Evolutionary conservation across 805 yeast species (phyloP).

Genomic region (Clavispora asparagi): DNA sequence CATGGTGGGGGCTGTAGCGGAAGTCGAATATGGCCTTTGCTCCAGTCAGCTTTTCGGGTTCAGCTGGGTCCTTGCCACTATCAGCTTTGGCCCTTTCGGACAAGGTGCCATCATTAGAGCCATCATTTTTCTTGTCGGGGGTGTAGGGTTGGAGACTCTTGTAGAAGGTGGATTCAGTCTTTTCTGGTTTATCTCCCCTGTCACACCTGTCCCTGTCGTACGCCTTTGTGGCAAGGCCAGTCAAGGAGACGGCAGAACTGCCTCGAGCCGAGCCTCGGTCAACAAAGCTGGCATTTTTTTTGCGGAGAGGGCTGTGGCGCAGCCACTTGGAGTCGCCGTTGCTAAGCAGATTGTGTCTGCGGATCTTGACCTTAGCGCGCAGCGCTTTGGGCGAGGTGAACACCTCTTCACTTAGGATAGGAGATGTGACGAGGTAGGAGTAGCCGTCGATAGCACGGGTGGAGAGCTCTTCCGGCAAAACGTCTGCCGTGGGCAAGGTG

Average conservation of each 20-base stretch:
- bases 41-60: neutral
- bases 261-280: neutral
- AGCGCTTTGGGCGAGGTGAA: neutral
- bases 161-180: neutral
- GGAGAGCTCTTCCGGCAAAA: neutral
- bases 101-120: no score
- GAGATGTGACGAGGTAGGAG: neutral
- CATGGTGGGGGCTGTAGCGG: conserved; percentile 5
- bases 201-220: neutral
- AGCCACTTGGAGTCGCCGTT: neutral
- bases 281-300: neutral
- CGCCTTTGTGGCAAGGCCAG: neutral
- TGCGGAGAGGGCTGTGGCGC: neutral
- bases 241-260: neutral
- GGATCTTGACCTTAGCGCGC: neutral
- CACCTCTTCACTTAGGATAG: neutral
- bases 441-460: neutral
- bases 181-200: neutral
- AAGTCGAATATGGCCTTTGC: neutral
- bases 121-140: neutral
- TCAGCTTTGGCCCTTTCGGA: no score
- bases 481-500: conserved; percentile 2
- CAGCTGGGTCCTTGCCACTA: neutral
- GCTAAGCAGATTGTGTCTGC: neutral
- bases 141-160: neutral